phyloP scores from a whole-genome alignment of 768 basidiomycete genomes.

The Albatrellus ellisii region DNA sequence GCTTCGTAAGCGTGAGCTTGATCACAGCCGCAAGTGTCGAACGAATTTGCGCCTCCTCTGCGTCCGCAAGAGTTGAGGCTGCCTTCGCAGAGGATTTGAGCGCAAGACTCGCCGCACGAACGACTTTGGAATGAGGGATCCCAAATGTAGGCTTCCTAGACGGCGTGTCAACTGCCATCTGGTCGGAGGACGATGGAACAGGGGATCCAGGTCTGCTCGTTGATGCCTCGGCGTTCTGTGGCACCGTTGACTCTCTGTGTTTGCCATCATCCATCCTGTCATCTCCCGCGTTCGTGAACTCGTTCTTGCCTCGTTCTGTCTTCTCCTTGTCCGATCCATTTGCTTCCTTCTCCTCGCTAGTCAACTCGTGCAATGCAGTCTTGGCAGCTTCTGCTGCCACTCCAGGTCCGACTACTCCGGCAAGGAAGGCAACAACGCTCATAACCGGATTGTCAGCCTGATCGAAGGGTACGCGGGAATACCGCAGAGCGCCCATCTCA shows the following conservation, averaged over 20 bases:
- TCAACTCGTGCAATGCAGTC: conserved; percentile 72
- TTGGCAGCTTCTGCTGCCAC: conserved; percentile 93
- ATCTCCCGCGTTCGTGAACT: conserved; percentile 20
- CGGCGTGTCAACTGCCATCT: conserved; percentile 36
- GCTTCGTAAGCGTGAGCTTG: conserved; percentile 72
- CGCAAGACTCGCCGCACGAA: conserved; percentile 75
- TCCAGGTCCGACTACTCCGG: conserved; percentile 80
- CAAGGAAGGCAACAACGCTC: conserved; percentile 96
- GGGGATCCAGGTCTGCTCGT: conserved; percentile 13
- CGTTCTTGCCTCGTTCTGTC: conserved; percentile 18
- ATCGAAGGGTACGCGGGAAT: conserved; percentile 77
- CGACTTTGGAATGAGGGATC: conserved; percentile 61
- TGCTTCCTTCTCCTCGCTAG: conserved; percentile 38
- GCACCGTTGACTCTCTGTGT: conserved; percentile 5
- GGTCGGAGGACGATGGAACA: conserved; percentile 17
- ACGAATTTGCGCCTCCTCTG: conserved; percentile 75
- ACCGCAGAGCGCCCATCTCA: conserved; percentile 62
- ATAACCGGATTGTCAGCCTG: conserved; percentile 96
- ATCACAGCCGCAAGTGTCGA: conserved; percentile 72
- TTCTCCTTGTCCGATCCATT: conserved; percentile 18
- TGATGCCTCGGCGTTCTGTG: conserved; percentile 5
- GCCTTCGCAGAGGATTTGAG: conserved; percentile 84
- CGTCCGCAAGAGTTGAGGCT: conserved; percentile 64
- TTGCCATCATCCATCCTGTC: conserved; percentile 17
- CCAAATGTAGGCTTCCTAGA: conserved; percentile 21